Evolutionary conservation across 2,329 filamentous ascomycete species (phyloP).

Genomic region (Sporothrix brasiliensis): DNA sequence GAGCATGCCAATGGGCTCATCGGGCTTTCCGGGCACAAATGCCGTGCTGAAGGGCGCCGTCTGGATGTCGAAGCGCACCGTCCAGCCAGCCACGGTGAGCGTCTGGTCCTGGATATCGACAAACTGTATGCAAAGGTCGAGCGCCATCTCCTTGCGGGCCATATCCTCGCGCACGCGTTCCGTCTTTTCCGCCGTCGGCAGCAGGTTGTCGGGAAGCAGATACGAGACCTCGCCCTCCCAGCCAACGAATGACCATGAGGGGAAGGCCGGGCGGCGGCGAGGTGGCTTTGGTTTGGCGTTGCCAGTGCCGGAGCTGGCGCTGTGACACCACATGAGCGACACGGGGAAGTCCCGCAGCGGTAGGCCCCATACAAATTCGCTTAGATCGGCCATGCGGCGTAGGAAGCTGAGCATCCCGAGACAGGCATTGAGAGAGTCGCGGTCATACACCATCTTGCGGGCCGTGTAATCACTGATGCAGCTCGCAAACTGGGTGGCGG

Average conservation of each 20-base stretch:
- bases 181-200: slow-evolving; percentile 1
- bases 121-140: slow-evolving; percentile 25
- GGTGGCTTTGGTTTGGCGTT: neutral
- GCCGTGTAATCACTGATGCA: slow-evolving; percentile 23
- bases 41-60: slow-evolving; percentile 29
- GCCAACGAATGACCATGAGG: slow-evolving; percentile 30
- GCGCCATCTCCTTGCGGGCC: neutral
- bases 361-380: slow-evolving; percentile 28
- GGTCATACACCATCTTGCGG: slow-evolving; percentile 23
- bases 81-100: slow-evolving; percentile 17
- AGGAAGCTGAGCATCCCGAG: slow-evolving; percentile 22
- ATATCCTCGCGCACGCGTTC: slow-evolving; percentile 1
- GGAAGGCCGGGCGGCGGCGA: slow-evolving; percentile 19
- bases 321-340: slow-evolving; percentile 30
- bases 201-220: slow-evolving; percentile 15
- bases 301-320: neutral
- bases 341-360: slow-evolving; percentile 29
- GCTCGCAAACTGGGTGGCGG: neutral
- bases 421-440: slow-evolving; percentile 30
- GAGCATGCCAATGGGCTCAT: slow-evolving; percentile 22
- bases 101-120: neutral
- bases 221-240: slow-evolving; percentile 30
- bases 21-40: slow-evolving; percentile 22
- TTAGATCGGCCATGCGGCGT: neutral
- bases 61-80: slow-evolving; percentile 26